Evolutionary conservation across 495 filamentous ascomycete genomes (phyloP), one percentile per base, ranked within the genome.

Genomic region (Aspergillus mulundensis): DNA sequence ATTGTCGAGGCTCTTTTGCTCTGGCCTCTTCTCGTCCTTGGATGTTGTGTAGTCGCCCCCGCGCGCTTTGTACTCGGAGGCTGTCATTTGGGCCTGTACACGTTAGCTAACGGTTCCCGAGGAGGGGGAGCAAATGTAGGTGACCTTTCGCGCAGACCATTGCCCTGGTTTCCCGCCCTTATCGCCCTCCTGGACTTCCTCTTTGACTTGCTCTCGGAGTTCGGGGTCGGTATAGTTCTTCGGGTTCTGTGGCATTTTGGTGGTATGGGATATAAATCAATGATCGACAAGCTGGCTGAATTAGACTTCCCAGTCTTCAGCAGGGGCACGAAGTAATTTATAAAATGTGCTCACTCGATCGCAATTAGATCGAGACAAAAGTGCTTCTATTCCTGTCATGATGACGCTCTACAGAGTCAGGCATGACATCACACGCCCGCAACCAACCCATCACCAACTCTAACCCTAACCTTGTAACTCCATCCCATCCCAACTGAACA

Each of bases 111-210:
- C n/a, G n/a, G n/a, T n/a, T n/a, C n/a, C n/a, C n/a, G n/a, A n/a
- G n/a, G n/a, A n/a, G n/a, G n/a, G n/a, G n/a, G n/a, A n/a, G n/a
- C n/a, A n/a, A n/a, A n/a, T n/a, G n/a, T n/a, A n/a, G n/a, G n/a
- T n/a, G n/a, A 74, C 75, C 68, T 80, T 80, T 21, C 76, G 66
- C 0, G 76, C 77, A 40, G 70, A 74, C 76, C 76, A 79, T 67
- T 80, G 76, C 3, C 77, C 76, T 5, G 75, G 74, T 47, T 69
- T 68, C 10, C 77, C 76, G 21, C 77, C 76, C 55, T 79, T 80
- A 56, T 75, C 76, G 39, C 72, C 60, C 8, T 69, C 40, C 36
- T 80, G 70, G 49, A 80, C 62, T 57, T 79, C 76, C 40, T 77
- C 52, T 56, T 78, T 78, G 53, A 79, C 60, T 59, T 78, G 36